Base-by-base conservation (phyloP, 352 stramenopile species). In the Pythium volutum region DNA sequence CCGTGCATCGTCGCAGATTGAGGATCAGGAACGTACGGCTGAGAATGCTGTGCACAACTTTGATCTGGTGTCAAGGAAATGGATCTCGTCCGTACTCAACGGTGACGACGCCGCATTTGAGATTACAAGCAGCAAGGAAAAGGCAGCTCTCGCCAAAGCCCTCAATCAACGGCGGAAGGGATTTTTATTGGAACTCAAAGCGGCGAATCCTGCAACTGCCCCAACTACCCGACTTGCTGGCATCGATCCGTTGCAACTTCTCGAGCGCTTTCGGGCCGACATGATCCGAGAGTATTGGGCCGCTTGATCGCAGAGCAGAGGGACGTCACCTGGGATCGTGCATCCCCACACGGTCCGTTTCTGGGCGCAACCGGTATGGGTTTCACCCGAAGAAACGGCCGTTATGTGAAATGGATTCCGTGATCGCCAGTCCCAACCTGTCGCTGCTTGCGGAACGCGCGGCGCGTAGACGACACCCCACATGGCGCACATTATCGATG, bases 61-160 rank as follows among this genome's bases (percentile, higher is more conserved):
- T 25, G 82, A 89, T 39, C 57, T 89, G 54, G 59, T 75, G 25
- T 70, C 89, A 5, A 73, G 82, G 29, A 72, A 73, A 26, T 88
- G 78, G 77, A 77, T 90, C 65, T 81, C 80, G 1, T 47, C 31
- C 20, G 55, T 70, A 48, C 61, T 89, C 48, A 66, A 62, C 12
- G 43, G 29, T 4, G 33, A 62, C 0, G 27, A 68, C 22, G 46
- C 46, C 15, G 18, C 33, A 50, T 26, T 55, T 26, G 36, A 62
- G 68, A 63, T 42, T 42, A 22, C 8, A 46, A 70, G 49, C 34
- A 69, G 27, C 4, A 50, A 34, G 3, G 6, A 64, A 9, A 75
- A 73, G 41, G 46, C 59, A 0, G 22, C 27, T 11, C 15, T 69
- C 5, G 81, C 77, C 3, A 65, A 66, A 23, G 46, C 55, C 23